Evolutionary conservation across 441 rosid species (phyloP).

Genomic region (Euphorbia schlechtendalii): DNA sequence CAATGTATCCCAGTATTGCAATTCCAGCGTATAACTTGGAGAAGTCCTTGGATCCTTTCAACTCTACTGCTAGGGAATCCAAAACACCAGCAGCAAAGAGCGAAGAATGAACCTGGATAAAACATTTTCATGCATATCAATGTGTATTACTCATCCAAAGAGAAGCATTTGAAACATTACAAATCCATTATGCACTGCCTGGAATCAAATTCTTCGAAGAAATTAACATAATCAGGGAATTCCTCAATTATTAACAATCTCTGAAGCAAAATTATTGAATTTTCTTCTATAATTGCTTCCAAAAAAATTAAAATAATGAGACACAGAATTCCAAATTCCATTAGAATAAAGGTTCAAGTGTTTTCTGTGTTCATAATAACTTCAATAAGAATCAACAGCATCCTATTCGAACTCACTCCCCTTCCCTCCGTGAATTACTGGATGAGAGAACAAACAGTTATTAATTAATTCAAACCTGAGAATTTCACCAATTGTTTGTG

Average conservation of each 20-base stretch:
- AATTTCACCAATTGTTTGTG: background rate
- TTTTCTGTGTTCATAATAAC: background rate
- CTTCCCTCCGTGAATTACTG: no score
- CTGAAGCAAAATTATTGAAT: no score
- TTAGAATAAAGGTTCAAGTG: no score
- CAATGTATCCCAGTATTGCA: conserved; percentile 66
- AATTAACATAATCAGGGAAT: no score
- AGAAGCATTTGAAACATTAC: background rate
- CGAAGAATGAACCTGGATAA: conserved; percentile 45
- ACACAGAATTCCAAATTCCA: no score
- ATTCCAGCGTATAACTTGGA: conserved; percentile 66
- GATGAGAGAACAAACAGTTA: no score
- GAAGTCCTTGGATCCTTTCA: conserved; percentile 71
- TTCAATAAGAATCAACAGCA: background rate
- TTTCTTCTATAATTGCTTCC: no score
- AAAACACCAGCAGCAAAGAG: conserved; percentile 49
- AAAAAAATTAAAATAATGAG: no score
- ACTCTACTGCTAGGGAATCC: conserved; percentile 66
- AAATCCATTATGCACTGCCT: background rate
- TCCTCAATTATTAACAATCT: no score
- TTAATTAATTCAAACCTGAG: background rate
- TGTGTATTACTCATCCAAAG: background rate
- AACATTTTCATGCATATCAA: background rate
- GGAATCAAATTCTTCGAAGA: no score
- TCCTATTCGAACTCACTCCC: conserved; percentile 1